A percentile compares a stretch with the other conserved stretches of the same genome.
Conservation (phyloP, 2,329 filamentous ascomycete species). For the Mycosphaerella sp. region DNA sequence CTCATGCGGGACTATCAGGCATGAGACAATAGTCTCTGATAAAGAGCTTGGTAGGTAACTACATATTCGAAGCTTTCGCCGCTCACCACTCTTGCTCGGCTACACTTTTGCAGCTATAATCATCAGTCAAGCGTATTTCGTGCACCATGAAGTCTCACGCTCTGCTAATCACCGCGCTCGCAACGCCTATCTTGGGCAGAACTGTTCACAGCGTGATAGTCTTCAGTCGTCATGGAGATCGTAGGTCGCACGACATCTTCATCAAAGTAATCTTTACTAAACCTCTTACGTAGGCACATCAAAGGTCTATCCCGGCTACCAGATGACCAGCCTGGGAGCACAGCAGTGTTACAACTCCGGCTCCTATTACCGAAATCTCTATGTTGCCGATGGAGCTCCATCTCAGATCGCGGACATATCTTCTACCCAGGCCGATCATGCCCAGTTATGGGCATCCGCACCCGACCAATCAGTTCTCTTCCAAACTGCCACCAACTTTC, state of each 20-base stretch:
- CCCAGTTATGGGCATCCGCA: conserved; percentile 9
- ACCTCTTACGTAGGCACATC: conserved; percentile 4
- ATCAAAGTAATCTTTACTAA: neutral
- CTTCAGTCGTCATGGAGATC: conserved; percentile 13
- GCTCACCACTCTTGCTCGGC: no score
- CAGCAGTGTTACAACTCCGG: conserved; percentile 11
- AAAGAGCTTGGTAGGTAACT: no score
- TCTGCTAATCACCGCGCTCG: neutral
- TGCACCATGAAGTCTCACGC: neutral
- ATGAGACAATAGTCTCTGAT: no score
- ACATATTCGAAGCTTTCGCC: no score
- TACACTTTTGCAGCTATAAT: neutral
- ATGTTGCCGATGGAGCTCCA: neutral
- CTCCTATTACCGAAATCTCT: conserved; percentile 10
- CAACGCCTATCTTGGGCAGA: neutral
- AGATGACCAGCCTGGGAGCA: conserved; percentile 13
- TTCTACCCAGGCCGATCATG: neutral
- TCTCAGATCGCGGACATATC: conserved; percentile 5
- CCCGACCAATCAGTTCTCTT: conserved; percentile 12
- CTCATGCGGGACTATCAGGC: no score
- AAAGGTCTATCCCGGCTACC: conserved; percentile 10
- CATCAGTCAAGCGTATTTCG: neutral
- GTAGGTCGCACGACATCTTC: neutral
- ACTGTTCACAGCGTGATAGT: conserved; percentile 11
- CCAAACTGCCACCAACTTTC: conserved; percentile 9